Conservation (phyloP, 345 rosid genomes). For the Rhodamnia argentea region DNA sequence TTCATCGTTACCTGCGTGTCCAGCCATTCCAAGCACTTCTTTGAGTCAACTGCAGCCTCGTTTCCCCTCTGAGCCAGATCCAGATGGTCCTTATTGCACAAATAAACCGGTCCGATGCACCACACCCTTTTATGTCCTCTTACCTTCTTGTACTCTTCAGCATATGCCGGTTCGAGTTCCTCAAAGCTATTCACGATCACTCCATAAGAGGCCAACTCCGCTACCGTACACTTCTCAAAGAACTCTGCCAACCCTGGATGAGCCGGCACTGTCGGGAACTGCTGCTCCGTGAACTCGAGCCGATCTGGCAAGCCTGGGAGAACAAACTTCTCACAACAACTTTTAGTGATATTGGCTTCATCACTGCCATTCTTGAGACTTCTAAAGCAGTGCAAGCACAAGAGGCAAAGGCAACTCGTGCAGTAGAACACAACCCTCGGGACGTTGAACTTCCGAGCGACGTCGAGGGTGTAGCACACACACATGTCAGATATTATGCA, state of each 20-base stretch:
- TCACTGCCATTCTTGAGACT: neutral
- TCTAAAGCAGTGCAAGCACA: constrained; percentile 15
- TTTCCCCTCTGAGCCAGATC: constrained; percentile 19
- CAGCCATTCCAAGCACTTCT: constrained; percentile 18
- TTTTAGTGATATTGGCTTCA: neutral
- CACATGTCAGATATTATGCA: constrained; percentile 48
- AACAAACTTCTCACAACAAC: constrained; percentile 15
- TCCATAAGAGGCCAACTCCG: constrained; percentile 19
- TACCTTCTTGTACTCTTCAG: constrained; percentile 5
- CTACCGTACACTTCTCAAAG: constrained; percentile 2
- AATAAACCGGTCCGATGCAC: constrained; percentile 30
- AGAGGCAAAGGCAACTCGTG: constrained; percentile 27
- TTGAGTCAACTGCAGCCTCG: constrained; percentile 3
- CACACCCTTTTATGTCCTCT: constrained; percentile 13
- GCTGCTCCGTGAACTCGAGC: constrained; percentile 25
- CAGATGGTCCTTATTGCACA: constrained; percentile 1
- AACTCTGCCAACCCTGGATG: constrained; percentile 1
- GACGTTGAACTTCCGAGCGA: constrained; percentile 26
- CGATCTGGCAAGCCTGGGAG: constrained; percentile 32
- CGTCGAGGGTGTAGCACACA: constrained; percentile 21
- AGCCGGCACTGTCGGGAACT: constrained; percentile 15
- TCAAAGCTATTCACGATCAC: constrained; percentile 21
- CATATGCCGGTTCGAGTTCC: constrained; percentile 20
- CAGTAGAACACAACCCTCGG: constrained; percentile 56
- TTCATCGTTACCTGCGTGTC: neutral